Evolutionary conservation across 1,284 basidiomycete genomes (phyloP).

Genomic region (Clitocybe nebularis): DNA sequence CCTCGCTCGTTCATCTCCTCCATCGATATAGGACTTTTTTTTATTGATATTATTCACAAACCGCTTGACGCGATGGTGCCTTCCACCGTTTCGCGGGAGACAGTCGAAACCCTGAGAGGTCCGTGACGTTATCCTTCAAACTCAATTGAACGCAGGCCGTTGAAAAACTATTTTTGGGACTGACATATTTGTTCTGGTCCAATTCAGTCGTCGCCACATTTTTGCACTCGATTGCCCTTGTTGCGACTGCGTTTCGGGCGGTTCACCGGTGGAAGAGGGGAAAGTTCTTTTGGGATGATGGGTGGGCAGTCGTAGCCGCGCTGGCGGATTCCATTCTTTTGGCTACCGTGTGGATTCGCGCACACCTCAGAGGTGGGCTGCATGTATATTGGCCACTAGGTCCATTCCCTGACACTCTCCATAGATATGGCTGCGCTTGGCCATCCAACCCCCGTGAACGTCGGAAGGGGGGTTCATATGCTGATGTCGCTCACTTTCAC

Average conservation of each 20-base stretch:
- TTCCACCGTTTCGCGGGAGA: too few relatives aligned
- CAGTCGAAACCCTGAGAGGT: too few relatives aligned
- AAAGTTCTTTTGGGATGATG: constrained; percentile 16
- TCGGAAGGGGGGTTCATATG: constrained; percentile 4
- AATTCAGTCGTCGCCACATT: constrained; percentile 6
- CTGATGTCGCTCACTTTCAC: constrained; percentile 13
- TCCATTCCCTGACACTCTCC: too few relatives aligned
- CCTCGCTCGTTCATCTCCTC: too few relatives aligned
- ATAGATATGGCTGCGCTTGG: constrained; percentile 5
- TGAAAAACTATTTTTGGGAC: too few relatives aligned
- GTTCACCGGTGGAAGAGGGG: constrained; percentile 10
- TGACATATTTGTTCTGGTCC: not conserved
- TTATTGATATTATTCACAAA: too few relatives aligned
- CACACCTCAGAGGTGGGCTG: constrained; percentile 9
- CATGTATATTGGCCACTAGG: too few relatives aligned
- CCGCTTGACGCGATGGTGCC: too few relatives aligned
- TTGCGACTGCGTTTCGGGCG: constrained; percentile 14
- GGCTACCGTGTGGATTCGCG: constrained; percentile 9
- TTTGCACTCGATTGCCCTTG: constrained; percentile 14
- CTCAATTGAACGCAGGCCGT: too few relatives aligned
- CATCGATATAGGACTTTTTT: too few relatives aligned
- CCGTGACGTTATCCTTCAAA: too few relatives aligned
- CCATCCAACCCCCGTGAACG: not conserved
- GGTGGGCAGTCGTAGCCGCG: constrained; percentile 14
- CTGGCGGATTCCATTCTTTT: constrained; percentile 14